Evolutionary conservation across 768 basidiomycete species (phyloP).

Genomic region (Boletus rubescentipes): DNA sequence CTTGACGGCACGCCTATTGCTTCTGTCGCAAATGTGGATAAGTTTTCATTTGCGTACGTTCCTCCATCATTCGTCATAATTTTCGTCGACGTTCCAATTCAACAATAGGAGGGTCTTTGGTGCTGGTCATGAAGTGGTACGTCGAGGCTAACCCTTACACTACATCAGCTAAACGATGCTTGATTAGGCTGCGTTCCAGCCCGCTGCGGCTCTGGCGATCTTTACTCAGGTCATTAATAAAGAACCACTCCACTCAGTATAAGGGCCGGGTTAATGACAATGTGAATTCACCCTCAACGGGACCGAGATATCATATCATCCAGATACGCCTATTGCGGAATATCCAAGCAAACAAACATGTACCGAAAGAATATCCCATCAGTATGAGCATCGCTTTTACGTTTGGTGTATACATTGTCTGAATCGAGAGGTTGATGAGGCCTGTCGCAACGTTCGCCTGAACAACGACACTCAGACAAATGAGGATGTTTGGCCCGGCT

Average conservation of each 20-base stretch:
- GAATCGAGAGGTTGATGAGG: slow-evolving; percentile 71
- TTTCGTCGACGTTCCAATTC: background rate
- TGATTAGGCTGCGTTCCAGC: slow-evolving; percentile 59
- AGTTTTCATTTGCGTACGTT: slow-evolving; percentile 66
- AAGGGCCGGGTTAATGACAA: background rate
- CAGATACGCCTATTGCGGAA: slow-evolving; percentile 37
- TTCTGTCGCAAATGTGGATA: slow-evolving; percentile 61
- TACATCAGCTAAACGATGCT: background rate
- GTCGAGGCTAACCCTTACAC: slow-evolving; percentile 19
- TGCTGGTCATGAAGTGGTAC: slow-evolving; percentile 63
- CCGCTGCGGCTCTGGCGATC: slow-evolving; percentile 55
- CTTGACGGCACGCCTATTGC: slow-evolving; percentile 52
- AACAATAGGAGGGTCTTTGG: slow-evolving; percentile 49
- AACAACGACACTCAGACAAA: background rate
- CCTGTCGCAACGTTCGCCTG: slow-evolving; percentile 91
- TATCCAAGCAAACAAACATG: slow-evolving; percentile 67
- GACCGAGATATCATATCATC: slow-evolving; percentile 14
- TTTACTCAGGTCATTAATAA: slow-evolving; percentile 54
- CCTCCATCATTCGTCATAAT: background rate
- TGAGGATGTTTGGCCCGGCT: background rate
- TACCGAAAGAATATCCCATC: slow-evolving; percentile 51
- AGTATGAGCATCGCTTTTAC: slow-evolving; percentile 61
- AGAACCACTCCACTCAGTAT: slow-evolving; percentile 55
- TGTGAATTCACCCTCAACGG: background rate
- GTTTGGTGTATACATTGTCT: slow-evolving; percentile 76